Conservation (phyloP, 1,284 basidiomycete genomes). For the Malassezia dermatis region DNA sequence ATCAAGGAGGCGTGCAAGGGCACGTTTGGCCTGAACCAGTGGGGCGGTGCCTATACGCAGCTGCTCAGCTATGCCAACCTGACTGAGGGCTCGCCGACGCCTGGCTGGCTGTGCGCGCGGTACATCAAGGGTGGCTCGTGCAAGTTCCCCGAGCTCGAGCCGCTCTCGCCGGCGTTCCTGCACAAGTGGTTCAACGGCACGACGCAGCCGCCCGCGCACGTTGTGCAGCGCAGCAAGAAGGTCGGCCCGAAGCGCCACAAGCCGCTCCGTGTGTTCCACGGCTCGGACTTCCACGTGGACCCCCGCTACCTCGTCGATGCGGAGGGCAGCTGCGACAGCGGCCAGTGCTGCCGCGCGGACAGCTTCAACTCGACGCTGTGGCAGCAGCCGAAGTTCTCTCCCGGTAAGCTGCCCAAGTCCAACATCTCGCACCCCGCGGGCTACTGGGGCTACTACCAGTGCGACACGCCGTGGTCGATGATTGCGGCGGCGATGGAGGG, state of each 20-base stretch:
- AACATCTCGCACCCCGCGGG: conserved; percentile 30
- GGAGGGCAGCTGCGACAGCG: conserved; percentile 64
- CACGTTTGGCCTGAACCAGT: conserved; percentile 21
- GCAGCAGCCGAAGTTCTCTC: conserved; percentile 17
- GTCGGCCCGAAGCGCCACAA: conserved; percentile 51
- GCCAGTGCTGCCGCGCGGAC: conserved; percentile 61
- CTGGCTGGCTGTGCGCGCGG: conserved; percentile 34
- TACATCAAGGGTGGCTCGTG: conserved; percentile 19
- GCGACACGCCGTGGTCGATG: conserved; percentile 62
- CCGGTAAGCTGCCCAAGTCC: conserved; percentile 19
- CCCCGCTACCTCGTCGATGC: conserved; percentile 65
- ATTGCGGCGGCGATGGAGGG: conserved; percentile 58
- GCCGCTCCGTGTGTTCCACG: conserved; percentile 62
- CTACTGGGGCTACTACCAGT: conserved; percentile 49
- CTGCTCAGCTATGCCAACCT: conserved; percentile 42
- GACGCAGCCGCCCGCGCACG: conserved; percentile 10
- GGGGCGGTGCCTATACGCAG: conserved; percentile 34
- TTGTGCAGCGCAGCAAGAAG: conserved; percentile 18
- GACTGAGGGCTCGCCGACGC: conserved; percentile 23
- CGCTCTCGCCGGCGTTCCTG: conserved; percentile 26
- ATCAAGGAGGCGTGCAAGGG: conserved; percentile 53
- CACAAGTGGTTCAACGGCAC: conserved; percentile 34
- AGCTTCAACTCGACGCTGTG: conserved; percentile 55
- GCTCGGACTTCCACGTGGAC: conserved; percentile 69
- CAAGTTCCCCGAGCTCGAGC: conserved; percentile 22